A percentile compares a stretch with the other conserved stretches of the same genome.
phyloP scores from a whole-genome alignment of 1,284 basidiomycete genomes.

The Boletus mariae region DNA sequence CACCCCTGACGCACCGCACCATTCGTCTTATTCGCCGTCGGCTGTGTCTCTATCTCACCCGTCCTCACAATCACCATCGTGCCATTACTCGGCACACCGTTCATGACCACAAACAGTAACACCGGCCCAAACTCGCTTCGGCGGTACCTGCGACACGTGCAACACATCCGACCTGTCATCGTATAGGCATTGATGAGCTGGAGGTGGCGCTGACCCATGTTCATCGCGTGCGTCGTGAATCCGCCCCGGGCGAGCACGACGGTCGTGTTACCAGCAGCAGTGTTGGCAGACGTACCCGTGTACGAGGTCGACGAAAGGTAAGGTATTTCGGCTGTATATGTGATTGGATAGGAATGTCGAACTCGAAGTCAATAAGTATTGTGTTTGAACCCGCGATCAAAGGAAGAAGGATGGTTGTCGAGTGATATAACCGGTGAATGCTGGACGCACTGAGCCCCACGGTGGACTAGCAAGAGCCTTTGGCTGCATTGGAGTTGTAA shows the following conservation, averaged over 20 bases:
- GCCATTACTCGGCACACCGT: too few relatives aligned
- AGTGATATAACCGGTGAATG: conserved; percentile 43
- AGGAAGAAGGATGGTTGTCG: conserved; percentile 80
- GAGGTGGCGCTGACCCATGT: conserved; percentile 54
- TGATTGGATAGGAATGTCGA: conserved; percentile 27
- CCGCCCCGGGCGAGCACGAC: conserved; percentile 69
- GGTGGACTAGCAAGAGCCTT: conserved; percentile 70
- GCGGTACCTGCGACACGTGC: conserved; percentile 66
- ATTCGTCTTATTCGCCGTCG: too few relatives aligned
- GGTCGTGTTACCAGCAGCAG: conserved; percentile 55
- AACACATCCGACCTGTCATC: conserved; percentile 55
- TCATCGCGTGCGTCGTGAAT: conserved; percentile 75
- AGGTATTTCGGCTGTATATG: conserved; percentile 71
- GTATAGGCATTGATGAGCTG: conserved; percentile 52
- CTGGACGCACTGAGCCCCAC: conserved; percentile 54
- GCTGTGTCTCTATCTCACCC: too few relatives aligned
- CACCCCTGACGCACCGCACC: too few relatives aligned
- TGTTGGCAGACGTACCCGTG: conserved; percentile 41
- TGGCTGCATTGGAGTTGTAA: conserved; percentile 64
- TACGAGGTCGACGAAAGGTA: conserved; percentile 65
- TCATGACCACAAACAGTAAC: conserved; percentile 26
- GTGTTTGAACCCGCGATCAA: conserved; percentile 83
- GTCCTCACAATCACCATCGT: too few relatives aligned
- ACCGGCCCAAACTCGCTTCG: conserved; percentile 72
- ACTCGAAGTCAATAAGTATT: conserved; percentile 73